Evolutionary conservation across 306 rosid genomes (phyloP), one percentile per base, ranked within the genome.

Genomic region (Cicer chorassanicum): DNA sequence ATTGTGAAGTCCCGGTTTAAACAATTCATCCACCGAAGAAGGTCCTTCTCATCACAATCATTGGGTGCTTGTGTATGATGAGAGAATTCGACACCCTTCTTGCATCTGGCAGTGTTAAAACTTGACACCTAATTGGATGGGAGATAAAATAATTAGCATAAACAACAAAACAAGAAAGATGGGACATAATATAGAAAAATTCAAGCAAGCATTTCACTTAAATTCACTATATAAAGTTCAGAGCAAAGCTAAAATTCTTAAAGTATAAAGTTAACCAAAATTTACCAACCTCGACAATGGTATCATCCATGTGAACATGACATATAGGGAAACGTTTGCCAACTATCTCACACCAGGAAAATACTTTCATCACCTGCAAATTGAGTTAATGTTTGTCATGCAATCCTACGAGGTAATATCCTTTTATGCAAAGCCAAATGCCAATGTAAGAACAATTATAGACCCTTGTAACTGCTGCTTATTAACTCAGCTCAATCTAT

Each of bases 311-410:
- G 65, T 87, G 96, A 68, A 92, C 90, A 65, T 87, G 97, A 45
- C 97, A 92, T 79, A 87, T 82, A 38, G 97, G 97, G 79, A 89
- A 89, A 48, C 89, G 73, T 78, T 73, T 88, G 21, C 93, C 96
- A 71, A 88, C 83, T 61, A 88, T 84, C 83, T 89, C 84, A 85
- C 93, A 88, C 92, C 96, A 85, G 4, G 93, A 82, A 88, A 92
- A 92, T 46, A 86, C 50, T 84, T 82, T 85, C 70, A 78, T 81
- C 78, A 92, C 92, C 96, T 89, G 84, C 59, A 82, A 73, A 81
- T 56, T n/a, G 51, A 64, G 72, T 48, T 56, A 69, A 72, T 24
- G 59, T 11, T 56, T 10, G 69, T 19, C 64, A 73, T 11, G 65
- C 8, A 57, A 59, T 6, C 8, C 36, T 60, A 6, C 10, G 4